phyloP scores from a whole-genome alignment of 306 rosid species.

The Abrus precatorius region DNA sequence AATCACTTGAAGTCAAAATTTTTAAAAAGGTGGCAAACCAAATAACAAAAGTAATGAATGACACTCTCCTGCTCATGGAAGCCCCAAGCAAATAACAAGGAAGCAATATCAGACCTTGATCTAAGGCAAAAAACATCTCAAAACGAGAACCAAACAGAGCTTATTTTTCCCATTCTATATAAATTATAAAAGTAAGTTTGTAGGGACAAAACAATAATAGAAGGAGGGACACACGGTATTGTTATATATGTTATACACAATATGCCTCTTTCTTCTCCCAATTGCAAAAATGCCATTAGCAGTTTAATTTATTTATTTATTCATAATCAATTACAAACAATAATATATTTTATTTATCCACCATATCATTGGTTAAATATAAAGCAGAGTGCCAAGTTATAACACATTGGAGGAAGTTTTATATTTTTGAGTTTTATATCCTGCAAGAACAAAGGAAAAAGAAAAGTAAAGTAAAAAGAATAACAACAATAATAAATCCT shows the following conservation, averaged over 20 bases:
- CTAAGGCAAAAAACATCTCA: not conserved
- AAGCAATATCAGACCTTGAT: slow-evolving; percentile 23
- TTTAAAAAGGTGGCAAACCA: slow-evolving; percentile 7
- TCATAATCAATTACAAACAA: not conserved
- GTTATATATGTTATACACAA: not conserved
- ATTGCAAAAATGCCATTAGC: not conserved
- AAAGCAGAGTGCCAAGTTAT: not conserved
- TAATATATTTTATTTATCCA: not conserved
- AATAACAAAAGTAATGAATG: not conserved
- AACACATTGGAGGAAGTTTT: slow-evolving; percentile 16
- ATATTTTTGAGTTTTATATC: not conserved
- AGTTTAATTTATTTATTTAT: not conserved
- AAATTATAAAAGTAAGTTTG: not conserved
- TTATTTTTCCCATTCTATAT: not conserved
- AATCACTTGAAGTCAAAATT: slow-evolving; percentile 1
- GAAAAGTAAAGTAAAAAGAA: not conserved
- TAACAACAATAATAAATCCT: slow-evolving; percentile 20
- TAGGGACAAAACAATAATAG: not conserved
- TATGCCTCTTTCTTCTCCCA: not conserved
- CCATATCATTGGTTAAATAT: slow-evolving; percentile 19
- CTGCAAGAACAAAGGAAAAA: slow-evolving; percentile 13
- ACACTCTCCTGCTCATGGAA: not conserved
- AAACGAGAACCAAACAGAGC: not conserved
- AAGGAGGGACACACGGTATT: not conserved
- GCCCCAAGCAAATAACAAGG: not conserved